phyloP scores from a whole-genome alignment of 2,329 filamentous ascomycete species.

The Pseudophaeomoniella oleicola region DNA sequence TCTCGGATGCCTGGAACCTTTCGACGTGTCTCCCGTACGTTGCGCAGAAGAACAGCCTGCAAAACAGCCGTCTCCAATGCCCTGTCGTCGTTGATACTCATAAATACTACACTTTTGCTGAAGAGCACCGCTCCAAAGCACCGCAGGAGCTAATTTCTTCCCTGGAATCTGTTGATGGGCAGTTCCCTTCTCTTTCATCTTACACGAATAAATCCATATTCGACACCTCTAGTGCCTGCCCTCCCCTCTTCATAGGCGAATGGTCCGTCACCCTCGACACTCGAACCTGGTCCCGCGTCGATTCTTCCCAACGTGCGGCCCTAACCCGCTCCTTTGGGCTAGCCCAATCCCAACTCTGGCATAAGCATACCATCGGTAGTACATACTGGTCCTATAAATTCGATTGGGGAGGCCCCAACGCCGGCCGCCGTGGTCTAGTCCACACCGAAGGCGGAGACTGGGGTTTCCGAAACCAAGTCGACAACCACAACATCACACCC shows the following conservation, averaged over 20 bases:
- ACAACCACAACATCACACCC: slow-evolving; percentile 26
- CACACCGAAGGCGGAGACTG: slow-evolving; percentile 44
- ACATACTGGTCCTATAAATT: slow-evolving; percentile 50
- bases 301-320: slow-evolving; percentile 20
- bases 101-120: slow-evolving; percentile 44
- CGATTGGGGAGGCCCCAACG: slow-evolving; percentile 31
- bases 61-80: slow-evolving; percentile 17
- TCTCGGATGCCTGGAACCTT: slow-evolving; percentile 45
- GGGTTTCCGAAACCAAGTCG: slow-evolving; percentile 41
- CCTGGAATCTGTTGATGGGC: slow-evolving; percentile 26
- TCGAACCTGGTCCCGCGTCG: slow-evolving; percentile 34
- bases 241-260: slow-evolving; percentile 40
- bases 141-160: slow-evolving; percentile 38
- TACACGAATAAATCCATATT: slow-evolving; percentile 27
- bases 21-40: slow-evolving; percentile 29
- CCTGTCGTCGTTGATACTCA: slow-evolving; percentile 45
- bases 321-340: slow-evolving; percentile 26
- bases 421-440: not conserved
- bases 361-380: slow-evolving; percentile 33
- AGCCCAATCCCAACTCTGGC: slow-evolving; percentile 33
- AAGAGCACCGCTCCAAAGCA: slow-evolving; percentile 33
- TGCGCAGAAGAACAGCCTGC: slow-evolving; percentile 22
- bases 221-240: slow-evolving; percentile 32
- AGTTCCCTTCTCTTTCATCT: slow-evolving; percentile 28
- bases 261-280: slow-evolving; percentile 42